These are phyloP conservation scores for Zygosaccharomyces pseudobailii DNA, from an alignment of 1,139 yeast species.

Conservation along the genomic window DNA sequence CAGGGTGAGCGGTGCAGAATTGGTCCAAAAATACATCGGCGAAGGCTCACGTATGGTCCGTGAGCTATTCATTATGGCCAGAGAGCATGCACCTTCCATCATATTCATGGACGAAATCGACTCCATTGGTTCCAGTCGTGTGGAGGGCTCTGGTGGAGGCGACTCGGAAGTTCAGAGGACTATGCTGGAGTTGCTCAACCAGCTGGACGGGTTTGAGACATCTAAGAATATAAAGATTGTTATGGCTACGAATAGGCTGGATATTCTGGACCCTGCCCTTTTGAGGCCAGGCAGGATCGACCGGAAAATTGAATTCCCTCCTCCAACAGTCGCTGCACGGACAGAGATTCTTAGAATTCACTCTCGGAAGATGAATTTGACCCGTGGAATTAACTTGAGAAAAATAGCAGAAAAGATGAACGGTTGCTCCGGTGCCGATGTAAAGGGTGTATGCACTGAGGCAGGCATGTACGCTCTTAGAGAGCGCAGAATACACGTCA, in stretches of 20 bases:
- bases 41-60: conserved; percentile 99
- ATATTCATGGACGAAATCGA: conserved; percentile 99
- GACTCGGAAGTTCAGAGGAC: conserved; percentile 98
- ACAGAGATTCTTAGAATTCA: conserved; percentile 93
- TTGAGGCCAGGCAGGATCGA: conserved; percentile 98
- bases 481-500: conserved; percentile 94
- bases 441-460: conserved; percentile 97
- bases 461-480: conserved; percentile 99
- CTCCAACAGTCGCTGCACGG: conserved; percentile 94
- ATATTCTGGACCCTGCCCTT: conserved; percentile 92
- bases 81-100: conserved; percentile 97
- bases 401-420: conserved; percentile 97
- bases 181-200: conserved; percentile 93
- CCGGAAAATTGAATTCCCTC: conserved; percentile 96
- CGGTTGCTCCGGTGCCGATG: conserved; percentile 98
- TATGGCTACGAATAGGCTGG: conserved; percentile 97
- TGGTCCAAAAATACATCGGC: conserved; percentile 96
- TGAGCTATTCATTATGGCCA: conserved; percentile 95
- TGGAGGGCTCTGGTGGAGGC: conserved; percentile 87
- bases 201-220: conserved; percentile 94
- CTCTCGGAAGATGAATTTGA: conserved; percentile 92
- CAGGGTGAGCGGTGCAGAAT: conserved; percentile 92
- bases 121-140: conserved; percentile 93
- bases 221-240: conserved; percentile 93
- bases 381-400: conserved; percentile 89